Evolutionary conservation across 2,329 filamentous ascomycete species (phyloP).

Genomic region (Boeremia lycopersici): DNA sequence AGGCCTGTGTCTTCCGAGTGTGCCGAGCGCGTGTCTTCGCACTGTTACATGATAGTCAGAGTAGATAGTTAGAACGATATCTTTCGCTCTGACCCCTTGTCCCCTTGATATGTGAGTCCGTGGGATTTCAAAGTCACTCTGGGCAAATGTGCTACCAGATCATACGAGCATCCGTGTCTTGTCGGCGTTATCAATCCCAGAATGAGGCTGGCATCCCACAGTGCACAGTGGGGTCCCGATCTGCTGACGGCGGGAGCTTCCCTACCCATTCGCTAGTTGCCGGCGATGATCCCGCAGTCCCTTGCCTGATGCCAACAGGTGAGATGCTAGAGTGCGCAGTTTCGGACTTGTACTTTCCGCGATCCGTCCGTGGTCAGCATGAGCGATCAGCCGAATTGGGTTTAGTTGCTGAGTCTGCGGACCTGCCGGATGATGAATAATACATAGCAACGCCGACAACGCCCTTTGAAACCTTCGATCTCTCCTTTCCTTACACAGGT

Average conservation of each 20-base stretch:
- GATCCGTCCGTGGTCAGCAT: constrained; percentile 4
- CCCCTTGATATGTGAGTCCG: neutral
- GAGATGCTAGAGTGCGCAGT: neutral
- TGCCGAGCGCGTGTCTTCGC: neutral
- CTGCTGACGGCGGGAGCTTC: neutral
- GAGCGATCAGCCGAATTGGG: neutral
- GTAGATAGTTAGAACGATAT: constrained; percentile 1
- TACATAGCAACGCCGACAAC: neutral
- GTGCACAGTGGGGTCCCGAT: neutral
- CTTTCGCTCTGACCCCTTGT: neutral
- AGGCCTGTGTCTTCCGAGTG: constrained; percentile 28
- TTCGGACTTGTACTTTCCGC: constrained; percentile 6
- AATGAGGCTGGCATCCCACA: neutral
- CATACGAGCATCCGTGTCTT: neutral
- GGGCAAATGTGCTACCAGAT: neutral
- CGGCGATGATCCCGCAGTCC: neutral
- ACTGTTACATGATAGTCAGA: neutral
- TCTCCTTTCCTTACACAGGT: too few species aligned
- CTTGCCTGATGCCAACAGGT: neutral
- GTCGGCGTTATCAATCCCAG: neutral
- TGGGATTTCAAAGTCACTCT: neutral
- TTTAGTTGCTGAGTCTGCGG: neutral
- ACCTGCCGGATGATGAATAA: constrained; percentile 13
- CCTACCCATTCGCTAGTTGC: constrained; percentile 1
- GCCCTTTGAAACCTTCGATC: neutral